These are phyloP conservation scores for Mucor sp. DNA, from an alignment of 371 early-diverging fungal species.

Conservation along the genomic window DNA sequence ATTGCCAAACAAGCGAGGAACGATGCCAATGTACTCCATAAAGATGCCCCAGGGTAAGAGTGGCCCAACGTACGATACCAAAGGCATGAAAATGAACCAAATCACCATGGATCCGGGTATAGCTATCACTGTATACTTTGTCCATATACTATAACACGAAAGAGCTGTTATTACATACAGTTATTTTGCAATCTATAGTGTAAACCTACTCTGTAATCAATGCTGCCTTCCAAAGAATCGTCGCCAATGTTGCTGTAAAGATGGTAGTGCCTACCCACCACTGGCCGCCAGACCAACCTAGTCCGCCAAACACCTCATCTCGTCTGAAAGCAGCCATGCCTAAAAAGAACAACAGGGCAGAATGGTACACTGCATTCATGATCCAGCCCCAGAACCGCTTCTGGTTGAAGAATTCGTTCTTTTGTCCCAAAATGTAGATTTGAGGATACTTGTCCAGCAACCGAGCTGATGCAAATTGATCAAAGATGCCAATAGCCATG, in stretches of 20 bases:
- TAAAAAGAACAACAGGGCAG: conserved; percentile 41
- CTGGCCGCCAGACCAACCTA: conserved; percentile 66
- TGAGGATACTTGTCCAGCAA: conserved; percentile 96
- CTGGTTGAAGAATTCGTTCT: conserved; percentile 89
- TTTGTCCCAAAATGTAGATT: conserved; percentile 93
- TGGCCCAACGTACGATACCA: conserved; percentile 80
- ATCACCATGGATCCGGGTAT: conserved; percentile 78
- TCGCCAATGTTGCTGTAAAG: conserved; percentile 72
- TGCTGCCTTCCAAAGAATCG: conserved; percentile 80
- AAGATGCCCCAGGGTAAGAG: conserved; percentile 51
- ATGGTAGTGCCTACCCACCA: conserved; percentile 76
- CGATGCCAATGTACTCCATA: conserved; percentile 76
- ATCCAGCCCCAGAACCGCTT: conserved; percentile 94
- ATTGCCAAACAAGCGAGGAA: conserved; percentile 62
- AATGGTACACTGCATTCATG: conserved; percentile 91
- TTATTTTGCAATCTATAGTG: neutral
- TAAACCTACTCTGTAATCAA: conserved; percentile 66
- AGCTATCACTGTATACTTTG: conserved; percentile 75
- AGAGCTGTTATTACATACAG: neutral
- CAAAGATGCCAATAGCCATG: conserved; percentile 89
- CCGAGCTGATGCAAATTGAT: conserved; percentile 88
- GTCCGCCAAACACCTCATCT: conserved; percentile 21
- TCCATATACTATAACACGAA: conserved; percentile 66
- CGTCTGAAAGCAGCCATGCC: conserved; percentile 27
- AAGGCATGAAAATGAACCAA: conserved; percentile 82